phyloP scores from a whole-genome alignment of 2,329 filamentous ascomycete genomes.

The Microsporum canis region DNA sequence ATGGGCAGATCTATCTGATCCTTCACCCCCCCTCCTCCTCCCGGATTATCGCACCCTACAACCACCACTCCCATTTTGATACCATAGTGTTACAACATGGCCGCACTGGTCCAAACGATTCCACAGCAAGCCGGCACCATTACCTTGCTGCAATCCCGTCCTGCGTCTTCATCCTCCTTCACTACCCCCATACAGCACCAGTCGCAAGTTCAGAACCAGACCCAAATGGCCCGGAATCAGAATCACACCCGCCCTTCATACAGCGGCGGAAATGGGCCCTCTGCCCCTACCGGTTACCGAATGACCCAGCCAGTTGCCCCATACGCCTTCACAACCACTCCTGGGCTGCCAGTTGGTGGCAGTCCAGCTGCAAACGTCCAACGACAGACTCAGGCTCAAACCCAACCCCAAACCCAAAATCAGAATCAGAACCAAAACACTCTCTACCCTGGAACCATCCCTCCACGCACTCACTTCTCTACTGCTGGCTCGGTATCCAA shows the following conservation, averaged over 20 bases:
- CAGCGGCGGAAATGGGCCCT: slow-evolving; percentile 20
- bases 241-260: slow-evolving; percentile 34
- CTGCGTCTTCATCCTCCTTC: slow-evolving; percentile 48
- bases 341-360: slow-evolving; percentile 37
- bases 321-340: slow-evolving; percentile 65
- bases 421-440: slow-evolving; percentile 38
- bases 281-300: slow-evolving; percentile 10
- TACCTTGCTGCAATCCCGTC: slow-evolving; percentile 64
- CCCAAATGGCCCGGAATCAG: slow-evolving; percentile 24
- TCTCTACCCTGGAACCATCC: slow-evolving; percentile 24
- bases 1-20: not conserved
- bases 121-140: slow-evolving; percentile 62
- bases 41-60: not conserved
- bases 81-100: slow-evolving; percentile 49
- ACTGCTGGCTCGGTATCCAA: slow-evolving; percentile 45
- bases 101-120: slow-evolving; percentile 72
- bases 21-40: not conserved
- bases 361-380: slow-evolving; percentile 38
- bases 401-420: slow-evolving; percentile 41
- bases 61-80: not conserved
- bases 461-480: slow-evolving; percentile 32
- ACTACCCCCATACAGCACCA: slow-evolving; percentile 20
- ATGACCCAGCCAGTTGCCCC: slow-evolving; percentile 54
- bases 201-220: slow-evolving; percentile 34
- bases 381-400: slow-evolving; percentile 43